Percentiles rank a stretch among this genome's conserved stretches.
Evolutionary conservation across 495 filamentous ascomycete genomes (phyloP).

Genomic region (Penicillium lividum): DNA sequence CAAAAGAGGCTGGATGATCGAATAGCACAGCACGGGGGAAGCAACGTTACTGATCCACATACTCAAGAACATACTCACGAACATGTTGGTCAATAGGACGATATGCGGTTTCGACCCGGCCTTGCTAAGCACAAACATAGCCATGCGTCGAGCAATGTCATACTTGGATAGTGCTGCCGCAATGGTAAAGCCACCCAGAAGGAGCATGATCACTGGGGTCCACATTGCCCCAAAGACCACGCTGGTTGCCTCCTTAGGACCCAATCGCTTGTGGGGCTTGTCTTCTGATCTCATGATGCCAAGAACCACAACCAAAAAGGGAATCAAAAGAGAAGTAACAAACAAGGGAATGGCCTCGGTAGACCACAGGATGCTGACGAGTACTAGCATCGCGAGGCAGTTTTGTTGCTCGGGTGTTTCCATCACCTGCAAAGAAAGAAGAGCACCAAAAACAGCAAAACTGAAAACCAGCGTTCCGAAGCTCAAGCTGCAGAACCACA

Average conservation of each 20-base stretch:
- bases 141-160: slow-evolving; percentile 95
- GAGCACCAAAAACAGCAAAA: slow-evolving; percentile 66
- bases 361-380: slow-evolving; percentile 94
- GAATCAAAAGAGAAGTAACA: slow-evolving; percentile 90
- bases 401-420: slow-evolving; percentile 87
- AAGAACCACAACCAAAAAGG: slow-evolving; percentile 88
- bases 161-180: slow-evolving; percentile 96
- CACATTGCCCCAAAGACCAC: slow-evolving; percentile 95
- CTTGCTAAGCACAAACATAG: slow-evolving; percentile 95
- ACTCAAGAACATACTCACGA: slow-evolving; percentile 93
- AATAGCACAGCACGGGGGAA: slow-evolving; percentile 96
- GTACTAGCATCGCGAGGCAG: slow-evolving; percentile 88
- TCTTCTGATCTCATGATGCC: slow-evolving; percentile 77
- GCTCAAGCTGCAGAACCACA: slow-evolving; percentile 79
- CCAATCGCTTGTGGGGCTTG: slow-evolving; percentile 67
- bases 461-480: slow-evolving; percentile 76
- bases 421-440: slow-evolving; percentile 78
- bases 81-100: slow-evolving; percentile 95
- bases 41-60: slow-evolving; percentile 99
- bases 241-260: slow-evolving; percentile 70
- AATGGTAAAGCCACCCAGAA: slow-evolving; percentile 94
- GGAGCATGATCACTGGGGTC: slow-evolving; percentile 98
- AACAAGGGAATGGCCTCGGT: slow-evolving; percentile 98
- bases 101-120: slow-evolving; percentile 86
- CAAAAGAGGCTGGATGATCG: slow-evolving; percentile 85